A percentile compares a stretch with the other conserved stretches of the same genome.
phyloP scores from a whole-genome alignment of 495 filamentous ascomycete species.

The Extremus antarcticus region DNA sequence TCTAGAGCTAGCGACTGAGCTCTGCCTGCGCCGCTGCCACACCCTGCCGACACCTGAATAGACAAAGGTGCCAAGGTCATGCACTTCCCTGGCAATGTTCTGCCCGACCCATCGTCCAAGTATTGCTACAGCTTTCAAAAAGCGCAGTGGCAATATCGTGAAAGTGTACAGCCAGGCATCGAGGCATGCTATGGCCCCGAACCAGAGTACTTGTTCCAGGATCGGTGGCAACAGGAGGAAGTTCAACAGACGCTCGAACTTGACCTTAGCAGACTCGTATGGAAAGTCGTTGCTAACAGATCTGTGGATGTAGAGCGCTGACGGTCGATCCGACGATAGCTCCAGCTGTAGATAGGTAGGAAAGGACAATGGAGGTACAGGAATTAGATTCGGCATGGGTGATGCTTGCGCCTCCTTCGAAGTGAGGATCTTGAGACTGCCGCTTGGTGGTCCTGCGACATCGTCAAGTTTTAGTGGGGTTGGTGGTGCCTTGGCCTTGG shows the following conservation, averaged over 20 bases:
- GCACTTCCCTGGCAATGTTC: conserved; percentile 52
- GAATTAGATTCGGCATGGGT: conserved; percentile 58
- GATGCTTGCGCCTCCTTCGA: conserved; percentile 34
- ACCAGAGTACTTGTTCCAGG: conserved; percentile 76
- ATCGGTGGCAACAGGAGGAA: conserved; percentile 71
- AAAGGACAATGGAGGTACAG: conserved; percentile 74
- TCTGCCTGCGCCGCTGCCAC: conserved; percentile 47
- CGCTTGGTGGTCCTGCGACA: not conserved
- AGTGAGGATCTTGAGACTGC: conserved; percentile 8
- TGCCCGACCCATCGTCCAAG: conserved; percentile 61
- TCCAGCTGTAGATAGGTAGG: conserved; percentile 84
- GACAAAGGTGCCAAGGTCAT: conserved; percentile 60
- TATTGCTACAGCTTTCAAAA: conserved; percentile 70
- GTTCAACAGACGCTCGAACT: conserved; percentile 85
- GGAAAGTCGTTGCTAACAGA: conserved; percentile 62
- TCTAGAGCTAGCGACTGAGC: conserved; percentile 16
- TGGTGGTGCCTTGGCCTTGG: conserved; percentile 12
- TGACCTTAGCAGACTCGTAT: conserved; percentile 93
- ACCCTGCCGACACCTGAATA: conserved; percentile 64
- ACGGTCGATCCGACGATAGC: conserved; percentile 67
- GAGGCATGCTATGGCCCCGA: conserved; percentile 80
- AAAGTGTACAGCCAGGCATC: conserved; percentile 98
- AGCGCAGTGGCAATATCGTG: conserved; percentile 84
- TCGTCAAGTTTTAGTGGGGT: conserved; percentile 13
- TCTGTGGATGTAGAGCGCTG: conserved; percentile 78